These are phyloP conservation scores for Yamadazyma laniorum DNA, from an alignment of 805 yeast species.

Conservation along the genomic window DNA sequence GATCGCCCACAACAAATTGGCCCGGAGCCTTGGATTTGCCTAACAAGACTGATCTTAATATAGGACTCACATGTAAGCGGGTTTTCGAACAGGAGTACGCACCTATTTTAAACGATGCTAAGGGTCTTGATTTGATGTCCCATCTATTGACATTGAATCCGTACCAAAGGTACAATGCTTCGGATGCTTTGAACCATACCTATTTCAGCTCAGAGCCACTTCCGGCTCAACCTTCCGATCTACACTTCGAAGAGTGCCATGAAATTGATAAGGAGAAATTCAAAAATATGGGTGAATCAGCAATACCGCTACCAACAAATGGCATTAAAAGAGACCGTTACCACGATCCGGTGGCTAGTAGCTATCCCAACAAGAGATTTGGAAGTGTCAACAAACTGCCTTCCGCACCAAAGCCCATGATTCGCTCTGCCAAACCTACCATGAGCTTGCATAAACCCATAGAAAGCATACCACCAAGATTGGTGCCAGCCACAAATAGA, in stretches of 20 bases:
- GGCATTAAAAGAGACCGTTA: slow-evolving; percentile 1
- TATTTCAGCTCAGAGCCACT: slow-evolving; percentile 69
- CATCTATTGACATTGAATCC: slow-evolving; percentile 73
- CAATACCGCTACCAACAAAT: too few relatives aligned
- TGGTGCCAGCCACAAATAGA: too few relatives aligned
- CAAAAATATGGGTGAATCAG: slow-evolving; percentile 46
- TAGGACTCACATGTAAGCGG: slow-evolving; percentile 46
- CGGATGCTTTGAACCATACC: slow-evolving; percentile 66
- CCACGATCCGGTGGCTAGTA: not conserved
- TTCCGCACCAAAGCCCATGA: too few relatives aligned
- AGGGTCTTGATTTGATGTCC: slow-evolving; percentile 56
- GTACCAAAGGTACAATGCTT: slow-evolving; percentile 68
- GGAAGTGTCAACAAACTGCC: too few relatives aligned
- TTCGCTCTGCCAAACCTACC: too few relatives aligned
- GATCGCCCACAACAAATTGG: slow-evolving; percentile 70
- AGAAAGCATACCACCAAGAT: too few relatives aligned
- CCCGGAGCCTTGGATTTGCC: slow-evolving; percentile 62
- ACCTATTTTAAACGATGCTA: slow-evolving; percentile 36
- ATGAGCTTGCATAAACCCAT: too few relatives aligned
- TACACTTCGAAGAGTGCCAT: slow-evolving; percentile 81
- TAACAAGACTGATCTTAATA: slow-evolving; percentile 44
- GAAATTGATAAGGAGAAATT: slow-evolving; percentile 73
- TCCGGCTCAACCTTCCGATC: slow-evolving; percentile 51
- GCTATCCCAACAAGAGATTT: slow-evolving; percentile 1
- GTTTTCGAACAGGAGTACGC: slow-evolving; percentile 51